Conservation (phyloP, 345 rosid genomes). For the Pugionium dolabratum region DNA sequence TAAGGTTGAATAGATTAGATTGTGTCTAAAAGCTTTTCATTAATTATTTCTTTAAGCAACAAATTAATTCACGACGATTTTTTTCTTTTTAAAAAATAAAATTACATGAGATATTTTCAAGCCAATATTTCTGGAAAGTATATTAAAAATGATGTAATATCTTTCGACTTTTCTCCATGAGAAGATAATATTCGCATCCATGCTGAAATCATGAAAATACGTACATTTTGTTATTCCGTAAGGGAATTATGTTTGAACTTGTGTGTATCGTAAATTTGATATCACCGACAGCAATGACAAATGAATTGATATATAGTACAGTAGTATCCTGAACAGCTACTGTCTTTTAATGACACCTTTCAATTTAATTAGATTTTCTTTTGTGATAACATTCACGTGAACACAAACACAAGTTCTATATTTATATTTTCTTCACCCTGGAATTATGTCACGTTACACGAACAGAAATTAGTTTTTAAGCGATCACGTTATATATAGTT, state of each 20-base stretch:
- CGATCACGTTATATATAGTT: not conserved
- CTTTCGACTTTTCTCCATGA: slow-evolving; percentile 1
- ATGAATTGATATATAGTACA: slow-evolving; percentile 28
- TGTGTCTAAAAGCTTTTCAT: not conserved
- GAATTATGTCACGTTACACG: not conserved
- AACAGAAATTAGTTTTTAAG: not conserved
- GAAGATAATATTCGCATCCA: slow-evolving; percentile 6
- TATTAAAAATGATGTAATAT: not conserved
- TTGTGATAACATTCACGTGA: slow-evolving; percentile 21
- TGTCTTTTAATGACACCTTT: slow-evolving; percentile 30
- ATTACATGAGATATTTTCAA: too few relatives aligned
- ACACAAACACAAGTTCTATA: not conserved
- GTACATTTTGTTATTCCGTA: too few relatives aligned
- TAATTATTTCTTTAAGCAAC: slow-evolving; percentile 20
- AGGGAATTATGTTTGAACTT: not conserved
- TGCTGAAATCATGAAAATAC: slow-evolving; percentile 11
- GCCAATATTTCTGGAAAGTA: not conserved
- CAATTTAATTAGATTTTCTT: not conserved
- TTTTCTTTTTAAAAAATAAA: too few relatives aligned
- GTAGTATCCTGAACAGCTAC: slow-evolving; percentile 25
- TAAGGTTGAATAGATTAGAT: slow-evolving; percentile 4
- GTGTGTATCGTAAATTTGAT: slow-evolving; percentile 20
- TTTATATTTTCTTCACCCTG: not conserved
- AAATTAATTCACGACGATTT: not conserved
- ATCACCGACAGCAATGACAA: slow-evolving; percentile 34